Evolutionary conservation across 805 yeast species (phyloP).

Genomic region (Lipomyces yamadae): DNA sequence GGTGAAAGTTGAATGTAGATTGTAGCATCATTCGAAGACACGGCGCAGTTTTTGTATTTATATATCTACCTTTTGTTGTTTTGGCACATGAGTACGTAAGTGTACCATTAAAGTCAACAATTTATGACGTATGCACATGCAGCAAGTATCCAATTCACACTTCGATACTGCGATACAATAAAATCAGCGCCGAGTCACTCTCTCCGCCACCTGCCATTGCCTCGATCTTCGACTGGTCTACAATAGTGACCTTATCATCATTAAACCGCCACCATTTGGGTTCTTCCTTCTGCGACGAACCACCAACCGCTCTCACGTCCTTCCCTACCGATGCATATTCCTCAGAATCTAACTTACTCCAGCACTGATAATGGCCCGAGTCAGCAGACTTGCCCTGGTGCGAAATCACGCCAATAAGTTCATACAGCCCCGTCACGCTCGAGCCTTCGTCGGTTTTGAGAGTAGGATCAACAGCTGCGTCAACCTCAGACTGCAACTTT

Average conservation of each 20-base stretch:
- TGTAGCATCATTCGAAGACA: neutral
- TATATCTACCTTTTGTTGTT: neutral
- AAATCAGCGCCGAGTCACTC: slow-evolving; percentile 88
- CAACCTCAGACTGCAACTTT: slow-evolving; percentile 38
- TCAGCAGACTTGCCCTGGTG: slow-evolving; percentile 97
- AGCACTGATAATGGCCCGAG: slow-evolving; percentile 96
- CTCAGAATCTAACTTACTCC: slow-evolving; percentile 72
- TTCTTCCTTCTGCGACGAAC: slow-evolving; percentile 48
- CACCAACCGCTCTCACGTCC: slow-evolving; percentile 23
- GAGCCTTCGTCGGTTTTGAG: slow-evolving; percentile 58
- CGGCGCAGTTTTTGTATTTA: slow-evolving; percentile 4
- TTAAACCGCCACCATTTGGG: slow-evolving; percentile 93
- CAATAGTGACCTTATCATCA: slow-evolving; percentile 82
- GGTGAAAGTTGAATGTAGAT: neutral
- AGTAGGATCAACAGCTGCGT: slow-evolving; percentile 49
- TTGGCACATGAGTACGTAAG: neutral
- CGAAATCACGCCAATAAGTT: slow-evolving; percentile 79
- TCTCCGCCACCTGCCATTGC: slow-evolving; percentile 96
- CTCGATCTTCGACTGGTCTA: slow-evolving; percentile 82
- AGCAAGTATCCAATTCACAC: slow-evolving; percentile 44
- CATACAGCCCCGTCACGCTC: slow-evolving; percentile 87
- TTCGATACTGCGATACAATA: slow-evolving; percentile 83
- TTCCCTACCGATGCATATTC: slow-evolving; percentile 12
- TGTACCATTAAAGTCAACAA: slow-evolving; percentile 4
- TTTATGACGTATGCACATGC: slow-evolving; percentile 9